Conservation (phyloP, 1,284 basidiomycete genomes). For the Pseudozyma pruni region DNA sequence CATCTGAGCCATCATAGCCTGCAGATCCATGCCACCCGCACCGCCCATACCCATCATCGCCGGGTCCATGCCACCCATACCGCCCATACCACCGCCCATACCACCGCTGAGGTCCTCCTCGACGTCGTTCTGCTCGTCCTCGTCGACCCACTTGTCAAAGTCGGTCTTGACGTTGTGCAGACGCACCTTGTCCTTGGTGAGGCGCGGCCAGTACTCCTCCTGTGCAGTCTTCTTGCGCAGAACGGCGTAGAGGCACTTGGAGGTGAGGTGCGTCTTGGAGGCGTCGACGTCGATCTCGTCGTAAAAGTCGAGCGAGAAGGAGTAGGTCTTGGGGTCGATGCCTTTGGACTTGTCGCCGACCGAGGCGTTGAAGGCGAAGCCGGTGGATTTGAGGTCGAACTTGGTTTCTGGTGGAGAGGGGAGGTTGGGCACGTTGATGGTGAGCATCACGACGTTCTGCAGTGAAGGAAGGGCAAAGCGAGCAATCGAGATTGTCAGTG, state of each 20-base stretch:
- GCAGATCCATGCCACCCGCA: constrained; percentile 28
- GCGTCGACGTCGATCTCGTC: constrained; percentile 64
- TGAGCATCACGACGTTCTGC: constrained; percentile 64
- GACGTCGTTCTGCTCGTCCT: constrained; percentile 66
- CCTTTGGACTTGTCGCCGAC: constrained; percentile 56
- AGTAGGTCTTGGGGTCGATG: constrained; percentile 61
- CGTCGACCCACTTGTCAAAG: constrained; percentile 69
- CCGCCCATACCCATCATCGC: constrained; percentile 32
- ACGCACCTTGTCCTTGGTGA: constrained; percentile 68
- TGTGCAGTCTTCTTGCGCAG: constrained; percentile 64
- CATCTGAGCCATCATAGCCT: constrained; percentile 36
- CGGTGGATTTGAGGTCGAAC: constrained; percentile 57
- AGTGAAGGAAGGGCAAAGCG: background rate
- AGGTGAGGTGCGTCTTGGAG: constrained; percentile 61
- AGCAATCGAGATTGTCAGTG: constrained; percentile 3
- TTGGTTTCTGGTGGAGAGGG: constrained; percentile 58
- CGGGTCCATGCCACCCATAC: constrained; percentile 58
- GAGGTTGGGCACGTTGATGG: constrained; percentile 67
- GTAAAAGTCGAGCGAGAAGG: constrained; percentile 64
- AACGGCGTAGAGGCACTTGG: constrained; percentile 63
- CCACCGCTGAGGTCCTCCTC: constrained; percentile 64
- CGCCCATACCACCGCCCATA: constrained; percentile 69
- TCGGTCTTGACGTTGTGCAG: constrained; percentile 69
- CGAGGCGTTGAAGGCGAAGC: constrained; percentile 59
- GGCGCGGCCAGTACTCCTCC: constrained; percentile 67